phyloP scores from a whole-genome alignment of 164 flowering plant genomes.

The Cinnamomum micranthum region DNA sequence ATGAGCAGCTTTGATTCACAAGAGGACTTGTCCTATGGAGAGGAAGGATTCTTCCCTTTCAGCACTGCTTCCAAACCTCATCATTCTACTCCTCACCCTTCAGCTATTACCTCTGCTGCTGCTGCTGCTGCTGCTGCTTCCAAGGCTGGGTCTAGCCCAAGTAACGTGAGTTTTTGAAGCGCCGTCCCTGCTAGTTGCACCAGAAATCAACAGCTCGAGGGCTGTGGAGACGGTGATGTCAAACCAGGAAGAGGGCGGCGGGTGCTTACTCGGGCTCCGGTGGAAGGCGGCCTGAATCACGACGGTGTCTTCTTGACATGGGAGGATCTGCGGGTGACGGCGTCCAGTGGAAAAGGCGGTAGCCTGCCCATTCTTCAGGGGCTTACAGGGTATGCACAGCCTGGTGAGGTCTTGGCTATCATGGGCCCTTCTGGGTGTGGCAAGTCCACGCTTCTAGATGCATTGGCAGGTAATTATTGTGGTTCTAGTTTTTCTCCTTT shows the following conservation, averaged over 20 bases:
- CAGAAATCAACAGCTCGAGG: background rate
- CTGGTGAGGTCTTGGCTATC: constrained; percentile 55
- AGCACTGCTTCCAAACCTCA: background rate
- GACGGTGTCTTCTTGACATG: constrained; percentile 55
- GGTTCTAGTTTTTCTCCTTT: too few species aligned
- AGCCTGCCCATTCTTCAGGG: constrained; percentile 38
- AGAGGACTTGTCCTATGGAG: background rate
- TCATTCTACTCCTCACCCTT: background rate
- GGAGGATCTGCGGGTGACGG: constrained; percentile 53
- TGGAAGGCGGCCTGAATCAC: background rate
- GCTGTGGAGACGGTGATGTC: background rate
- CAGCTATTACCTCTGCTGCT: background rate
- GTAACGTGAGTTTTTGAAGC: background rate
- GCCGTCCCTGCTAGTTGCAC: too few species aligned
- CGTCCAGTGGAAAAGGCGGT: constrained; percentile 23
- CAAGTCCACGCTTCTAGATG: constrained; percentile 67
- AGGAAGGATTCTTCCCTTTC: background rate
- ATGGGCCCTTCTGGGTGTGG: constrained; percentile 83
- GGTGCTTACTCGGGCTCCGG: background rate
- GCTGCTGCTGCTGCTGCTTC: too few species aligned
- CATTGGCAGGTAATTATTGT: constrained; percentile 44
- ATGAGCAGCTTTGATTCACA: background rate
- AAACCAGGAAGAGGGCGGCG: background rate
- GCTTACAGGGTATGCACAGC: constrained; percentile 49
- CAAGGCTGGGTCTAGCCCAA: background rate